These are phyloP conservation scores for Aspergillus fumigatus DNA, from an alignment of 2,329 filamentous ascomycete genomes.

Conservation along the genomic window DNA sequence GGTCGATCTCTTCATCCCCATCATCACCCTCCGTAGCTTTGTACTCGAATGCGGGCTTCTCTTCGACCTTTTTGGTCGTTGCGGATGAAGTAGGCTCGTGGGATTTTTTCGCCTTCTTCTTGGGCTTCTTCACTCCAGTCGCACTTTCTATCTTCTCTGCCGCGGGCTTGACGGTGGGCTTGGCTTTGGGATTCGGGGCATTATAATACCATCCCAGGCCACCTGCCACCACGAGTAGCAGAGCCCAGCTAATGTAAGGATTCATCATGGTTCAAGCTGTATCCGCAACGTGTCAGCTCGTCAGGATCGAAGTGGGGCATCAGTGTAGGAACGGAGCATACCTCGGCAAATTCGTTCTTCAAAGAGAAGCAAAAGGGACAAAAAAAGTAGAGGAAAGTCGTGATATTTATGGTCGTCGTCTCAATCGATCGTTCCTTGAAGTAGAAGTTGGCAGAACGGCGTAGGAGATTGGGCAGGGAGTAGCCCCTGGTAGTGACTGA, in stretches of 20 bases:
- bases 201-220: conserved; percentile 42
- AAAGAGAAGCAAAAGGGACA: not conserved
- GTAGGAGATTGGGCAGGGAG: not conserved
- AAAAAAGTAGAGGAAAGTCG: not conserved
- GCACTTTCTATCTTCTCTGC: conserved; percentile 33
- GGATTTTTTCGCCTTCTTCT: conserved; percentile 36
- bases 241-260: conserved; percentile 42
- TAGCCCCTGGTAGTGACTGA: not conserved
- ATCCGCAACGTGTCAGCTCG: conserved; percentile 4
- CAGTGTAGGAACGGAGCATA: not conserved
- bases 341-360: conserved; percentile 6
- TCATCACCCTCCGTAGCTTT: conserved; percentile 26
- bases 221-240: conserved; percentile 39
- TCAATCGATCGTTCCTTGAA: not conserved
- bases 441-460: not conserved
- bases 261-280: conserved; percentile 35
- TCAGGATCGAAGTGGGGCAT: not conserved
- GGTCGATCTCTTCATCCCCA: conserved; percentile 59
- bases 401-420: not conserved
- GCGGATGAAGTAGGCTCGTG: conserved; percentile 23
- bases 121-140: conserved; percentile 37
- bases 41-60: conserved; percentile 27
- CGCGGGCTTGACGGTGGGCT: conserved; percentile 24
- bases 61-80: conserved; percentile 26
- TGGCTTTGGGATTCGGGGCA: conserved; percentile 29